Evolutionary conservation across 2,329 filamentous ascomycete genomes (phyloP).

Genomic region (Colletotrichum euphorbiae): DNA sequence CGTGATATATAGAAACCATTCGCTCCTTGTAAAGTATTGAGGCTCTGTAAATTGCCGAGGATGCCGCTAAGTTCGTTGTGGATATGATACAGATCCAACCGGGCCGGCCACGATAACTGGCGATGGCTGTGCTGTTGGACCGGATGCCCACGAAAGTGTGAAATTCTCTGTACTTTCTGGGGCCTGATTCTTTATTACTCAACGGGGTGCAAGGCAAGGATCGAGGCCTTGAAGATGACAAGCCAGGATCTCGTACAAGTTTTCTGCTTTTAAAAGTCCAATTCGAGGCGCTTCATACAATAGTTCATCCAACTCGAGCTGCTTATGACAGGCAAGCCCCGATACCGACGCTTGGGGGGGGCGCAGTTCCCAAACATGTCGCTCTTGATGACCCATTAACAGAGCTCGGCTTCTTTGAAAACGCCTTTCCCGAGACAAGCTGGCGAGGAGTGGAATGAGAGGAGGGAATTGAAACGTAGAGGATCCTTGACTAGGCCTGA

Average conservation of each 20-base stretch:
- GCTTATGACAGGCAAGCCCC: not conserved
- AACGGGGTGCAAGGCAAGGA: not conserved
- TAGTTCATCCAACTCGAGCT: not conserved
- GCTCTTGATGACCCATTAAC: not conserved
- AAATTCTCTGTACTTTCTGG: not conserved
- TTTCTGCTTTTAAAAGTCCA: not conserved
- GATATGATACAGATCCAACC: not conserved
- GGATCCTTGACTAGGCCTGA: constrained; percentile 1
- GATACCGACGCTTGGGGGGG: not conserved
- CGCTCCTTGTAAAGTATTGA: too few relatives aligned
- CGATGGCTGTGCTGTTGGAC: not conserved
- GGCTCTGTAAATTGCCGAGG: not conserved
- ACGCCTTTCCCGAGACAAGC: constrained; percentile 18
- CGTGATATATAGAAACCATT: too few relatives aligned
- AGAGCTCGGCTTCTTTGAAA: not conserved
- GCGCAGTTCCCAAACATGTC: not conserved
- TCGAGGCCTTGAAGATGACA: not conserved
- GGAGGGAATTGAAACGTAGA: constrained; percentile 14
- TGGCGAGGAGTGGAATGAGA: constrained; percentile 21
- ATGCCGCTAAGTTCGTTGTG: not conserved
- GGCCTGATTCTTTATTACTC: not conserved
- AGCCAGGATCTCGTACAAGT: not conserved
- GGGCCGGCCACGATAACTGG: not conserved
- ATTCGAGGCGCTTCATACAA: not conserved
- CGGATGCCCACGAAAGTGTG: not conserved